phyloP scores from a whole-genome alignment of 78 protist genomes.

The Dictyostelium citrinum region DNA sequence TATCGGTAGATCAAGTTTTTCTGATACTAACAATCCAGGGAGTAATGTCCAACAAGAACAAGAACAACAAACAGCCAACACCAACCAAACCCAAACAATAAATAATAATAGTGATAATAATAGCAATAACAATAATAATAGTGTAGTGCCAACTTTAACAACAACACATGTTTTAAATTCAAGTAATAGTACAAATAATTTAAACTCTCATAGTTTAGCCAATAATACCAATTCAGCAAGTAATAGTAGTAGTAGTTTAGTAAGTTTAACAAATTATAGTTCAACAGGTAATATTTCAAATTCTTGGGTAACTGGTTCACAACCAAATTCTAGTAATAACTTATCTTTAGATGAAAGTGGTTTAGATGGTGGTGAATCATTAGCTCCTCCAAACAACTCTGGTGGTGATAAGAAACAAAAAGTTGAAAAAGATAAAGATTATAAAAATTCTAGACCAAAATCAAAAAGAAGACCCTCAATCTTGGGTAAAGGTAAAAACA shows the following conservation, averaged over 20 bases:
- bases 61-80: not conserved
- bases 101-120: not conserved
- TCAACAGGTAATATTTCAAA: not conserved
- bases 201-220: not conserved
- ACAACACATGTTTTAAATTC: not conserved
- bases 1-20: slow-evolving; percentile 69
- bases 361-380: not conserved
- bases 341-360: not conserved
- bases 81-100: not conserved
- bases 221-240: not conserved
- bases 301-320: slow-evolving; percentile 5
- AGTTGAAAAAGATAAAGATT: slow-evolving; percentile 5
- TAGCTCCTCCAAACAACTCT: not conserved
- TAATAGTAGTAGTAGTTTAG: slow-evolving; percentile 4
- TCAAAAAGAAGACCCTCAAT: slow-evolving; percentile 63
- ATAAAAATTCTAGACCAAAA: slow-evolving; percentile 54
- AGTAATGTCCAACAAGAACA: not conserved
- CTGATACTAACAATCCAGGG: not conserved
- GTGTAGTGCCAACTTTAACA: not conserved
- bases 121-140: not conserved
- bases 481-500: slow-evolving; percentile 42
- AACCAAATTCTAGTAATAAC: not conserved
- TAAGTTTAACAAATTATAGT: not conserved
- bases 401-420: not conserved
- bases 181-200: not conserved